Evolutionary conservation across 305 asterid genomes (phyloP).

Genomic region (Ajuga reptans): DNA sequence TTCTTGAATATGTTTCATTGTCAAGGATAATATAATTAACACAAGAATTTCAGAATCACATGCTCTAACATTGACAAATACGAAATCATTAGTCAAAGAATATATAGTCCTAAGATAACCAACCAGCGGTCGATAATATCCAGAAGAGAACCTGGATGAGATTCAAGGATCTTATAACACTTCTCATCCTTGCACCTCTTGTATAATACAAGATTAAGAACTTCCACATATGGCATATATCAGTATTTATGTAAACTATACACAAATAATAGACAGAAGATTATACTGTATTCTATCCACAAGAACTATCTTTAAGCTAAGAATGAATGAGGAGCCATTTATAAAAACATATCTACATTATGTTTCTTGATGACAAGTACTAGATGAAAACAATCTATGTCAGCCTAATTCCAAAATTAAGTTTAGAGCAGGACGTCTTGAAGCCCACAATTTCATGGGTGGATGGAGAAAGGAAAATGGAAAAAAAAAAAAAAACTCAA

Average conservation of each 20-base stretch:
- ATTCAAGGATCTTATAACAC: too few species aligned
- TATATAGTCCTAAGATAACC: neutral
- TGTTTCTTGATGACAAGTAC: neutral
- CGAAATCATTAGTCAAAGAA: neutral
- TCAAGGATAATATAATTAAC: neutral
- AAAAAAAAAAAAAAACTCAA: neutral
- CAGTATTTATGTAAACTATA: neutral
- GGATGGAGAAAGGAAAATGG: neutral
- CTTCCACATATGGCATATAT: neutral
- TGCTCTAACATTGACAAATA: neutral
- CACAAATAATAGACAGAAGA: neutral
- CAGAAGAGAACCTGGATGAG: neutral
- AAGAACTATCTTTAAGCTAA: neutral
- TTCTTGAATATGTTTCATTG: neutral
- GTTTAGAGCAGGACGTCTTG: neutral
- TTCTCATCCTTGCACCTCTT: too few species aligned
- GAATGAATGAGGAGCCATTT: neutral
- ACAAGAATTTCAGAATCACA: neutral
- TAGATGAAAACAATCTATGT: neutral
- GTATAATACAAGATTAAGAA: neutral
- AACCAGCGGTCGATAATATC: neutral
- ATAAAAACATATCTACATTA: neutral
- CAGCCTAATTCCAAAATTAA: neutral
- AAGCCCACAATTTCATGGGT: neutral
- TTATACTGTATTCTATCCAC: neutral